Evolutionary conservation across 495 filamentous ascomycete species (phyloP), one percentile per base, ranked within the genome.

Genomic region (Jackrogersella minutella): DNA sequence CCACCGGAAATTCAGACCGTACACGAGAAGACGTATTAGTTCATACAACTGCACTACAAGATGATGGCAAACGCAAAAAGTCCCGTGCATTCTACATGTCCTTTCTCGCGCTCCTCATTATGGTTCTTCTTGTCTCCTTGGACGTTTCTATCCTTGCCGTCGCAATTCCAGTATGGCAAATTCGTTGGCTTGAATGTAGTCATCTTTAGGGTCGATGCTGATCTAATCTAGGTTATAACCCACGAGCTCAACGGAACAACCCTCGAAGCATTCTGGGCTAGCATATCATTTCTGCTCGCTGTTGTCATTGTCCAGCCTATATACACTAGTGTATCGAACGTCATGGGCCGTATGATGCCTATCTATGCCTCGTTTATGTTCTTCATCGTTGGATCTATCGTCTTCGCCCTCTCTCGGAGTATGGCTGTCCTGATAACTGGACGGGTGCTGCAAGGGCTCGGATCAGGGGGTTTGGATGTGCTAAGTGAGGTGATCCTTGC

Each of bases 391-490:
- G 60, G 50, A 19, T 40, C 55, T 26, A 37, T 66, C 33, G 13
- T 53, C 26, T 59, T 52, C 21, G 63, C 63, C 22, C n/a, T 54
- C 11, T 44, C 63, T 5, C 22, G 19, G 21, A 39, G 34, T 16
- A 46, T 58, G 1, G 13, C 24, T 2, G 24, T 54, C 0, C 2
- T 59, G 1, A 82, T 95, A 44, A 81, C 81, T 3, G 91, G 90
- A 11, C 80, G 91, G 70, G 82, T 86, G 0, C 75, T 95, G 28
- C 91, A 95, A 73, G 91, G 91, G 57, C 40, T n/a, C 16, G 39
- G 13, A 5, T 17, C 6, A 6, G 39, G 39, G n/a, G 39, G 39
- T 13, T 14, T 41, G 4, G 39, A 41, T 17, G 19, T 41, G 4
- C 39, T 41, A 3, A 9, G 19, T 3, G 39, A 41, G 39, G 13